phyloP scores from a whole-genome alignment of 768 basidiomycete species.

The Cyathus striatus region DNA sequence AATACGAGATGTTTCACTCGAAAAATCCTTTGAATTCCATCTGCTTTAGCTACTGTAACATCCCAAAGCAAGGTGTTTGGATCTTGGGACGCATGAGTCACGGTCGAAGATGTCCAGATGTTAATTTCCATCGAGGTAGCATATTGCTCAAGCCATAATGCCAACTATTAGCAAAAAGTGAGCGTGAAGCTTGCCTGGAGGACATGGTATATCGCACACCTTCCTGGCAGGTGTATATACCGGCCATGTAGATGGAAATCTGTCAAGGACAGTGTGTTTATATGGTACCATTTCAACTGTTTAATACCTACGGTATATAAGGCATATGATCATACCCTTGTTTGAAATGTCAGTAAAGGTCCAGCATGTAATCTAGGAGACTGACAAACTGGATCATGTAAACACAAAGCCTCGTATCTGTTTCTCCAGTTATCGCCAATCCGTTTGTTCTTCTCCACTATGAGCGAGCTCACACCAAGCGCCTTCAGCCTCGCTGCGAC shows the following conservation, averaged over 20 bases:
- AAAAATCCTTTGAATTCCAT: constrained; percentile 28
- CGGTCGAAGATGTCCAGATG: constrained; percentile 52
- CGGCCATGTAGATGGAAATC: constrained; percentile 58
- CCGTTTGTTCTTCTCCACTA: constrained; percentile 50
- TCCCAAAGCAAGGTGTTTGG: constrained; percentile 36
- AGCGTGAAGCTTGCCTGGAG: not conserved
- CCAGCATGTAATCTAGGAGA: constrained; percentile 3
- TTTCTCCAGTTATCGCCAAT: constrained; percentile 58
- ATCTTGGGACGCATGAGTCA: constrained; percentile 32
- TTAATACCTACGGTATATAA: constrained; percentile 38
- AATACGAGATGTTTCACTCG: constrained; percentile 49
- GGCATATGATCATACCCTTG: constrained; percentile 52
- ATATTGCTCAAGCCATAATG: constrained; percentile 62
- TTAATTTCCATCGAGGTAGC: constrained; percentile 55
- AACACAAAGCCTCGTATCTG: constrained; percentile 51
- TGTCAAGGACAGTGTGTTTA: constrained; percentile 10
- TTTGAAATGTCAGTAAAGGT: too few relatives aligned
- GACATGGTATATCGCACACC: constrained; percentile 14
- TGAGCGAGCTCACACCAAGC: constrained; percentile 39
- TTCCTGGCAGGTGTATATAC: constrained; percentile 46
- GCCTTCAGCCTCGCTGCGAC: constrained; percentile 51
- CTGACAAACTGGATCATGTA: constrained; percentile 48
- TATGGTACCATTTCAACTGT: not conserved
- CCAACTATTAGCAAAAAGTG: constrained; percentile 33
- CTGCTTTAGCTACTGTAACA: constrained; percentile 30